phyloP scores from a whole-genome alignment of 164 flowering plant genomes.

The Liquidambar formosana region DNA sequence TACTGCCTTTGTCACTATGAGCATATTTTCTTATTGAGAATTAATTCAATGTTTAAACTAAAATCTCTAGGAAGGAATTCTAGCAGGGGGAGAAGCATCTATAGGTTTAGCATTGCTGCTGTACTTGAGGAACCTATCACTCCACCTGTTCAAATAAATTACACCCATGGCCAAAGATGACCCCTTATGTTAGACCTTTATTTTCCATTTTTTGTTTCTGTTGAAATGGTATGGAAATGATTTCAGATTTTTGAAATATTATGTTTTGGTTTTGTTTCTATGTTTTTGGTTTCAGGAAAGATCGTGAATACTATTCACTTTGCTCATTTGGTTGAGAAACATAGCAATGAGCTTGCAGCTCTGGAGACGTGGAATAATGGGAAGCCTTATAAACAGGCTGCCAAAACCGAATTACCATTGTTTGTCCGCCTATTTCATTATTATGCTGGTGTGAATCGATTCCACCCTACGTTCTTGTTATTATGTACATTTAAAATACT shows the following conservation, averaged over 20 bases:
- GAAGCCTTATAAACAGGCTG: slow-evolving; percentile 54
- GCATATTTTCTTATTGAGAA: neutral
- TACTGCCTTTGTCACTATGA: too few relatives aligned
- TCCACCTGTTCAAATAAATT: slow-evolving; percentile 54
- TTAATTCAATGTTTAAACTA: neutral
- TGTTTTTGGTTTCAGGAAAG: slow-evolving; percentile 43
- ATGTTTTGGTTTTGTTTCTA: neutral
- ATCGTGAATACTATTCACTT: slow-evolving; percentile 42
- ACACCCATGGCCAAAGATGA: slow-evolving; percentile 83
- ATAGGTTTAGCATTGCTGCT: slow-evolving; percentile 48
- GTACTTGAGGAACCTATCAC: slow-evolving; percentile 48
- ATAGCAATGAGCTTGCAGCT: slow-evolving; percentile 58
- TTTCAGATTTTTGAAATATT: neutral
- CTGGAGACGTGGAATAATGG: slow-evolving; percentile 72
- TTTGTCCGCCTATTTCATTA: slow-evolving; percentile 47
- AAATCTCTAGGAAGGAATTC: slow-evolving; percentile 34
- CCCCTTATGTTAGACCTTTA: slow-evolving; percentile 54
- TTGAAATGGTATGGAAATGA: neutral
- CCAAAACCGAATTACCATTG: slow-evolving; percentile 42
- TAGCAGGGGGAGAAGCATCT: slow-evolving; percentile 23
- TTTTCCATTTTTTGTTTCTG: neutral
- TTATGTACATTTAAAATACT: too few relatives aligned
- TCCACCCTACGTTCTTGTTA: too few relatives aligned
- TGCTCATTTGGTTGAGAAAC: slow-evolving; percentile 64
- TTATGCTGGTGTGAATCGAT: slow-evolving; percentile 49